Base-by-base conservation (phyloP, 2,329 filamentous ascomycete genomes). In the Trichoderma lentiforme region DNA sequence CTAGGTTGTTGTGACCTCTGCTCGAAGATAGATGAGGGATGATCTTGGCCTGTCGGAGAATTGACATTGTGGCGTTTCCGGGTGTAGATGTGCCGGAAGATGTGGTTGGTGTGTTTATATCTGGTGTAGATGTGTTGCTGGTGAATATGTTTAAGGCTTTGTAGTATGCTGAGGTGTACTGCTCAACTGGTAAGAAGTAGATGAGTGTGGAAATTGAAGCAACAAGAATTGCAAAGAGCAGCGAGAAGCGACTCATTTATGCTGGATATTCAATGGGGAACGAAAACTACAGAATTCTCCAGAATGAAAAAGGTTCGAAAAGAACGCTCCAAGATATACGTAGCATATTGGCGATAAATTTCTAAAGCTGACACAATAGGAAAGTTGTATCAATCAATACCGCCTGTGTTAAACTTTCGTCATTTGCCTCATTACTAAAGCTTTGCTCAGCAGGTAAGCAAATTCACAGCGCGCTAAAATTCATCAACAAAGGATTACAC, bases 1-100 rank as follows among this genome's bases (percentile, higher is more conserved):
- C 93, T 80, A 97, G 97, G 89, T 43, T 89, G 88, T 57, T 67
- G 81, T 95, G 92, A 36, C 94, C 94, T 66, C 94, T 88, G 58
- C 88, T 85, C 72, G 86, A 84, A 76, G 92, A 96, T 72, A 88
- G 89, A 74, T 94, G 92, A 68, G 91, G 91, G 47, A 88, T 88
- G 83, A 97, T 92, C 77, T 92, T 93, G 76, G 90, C 90, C 81
- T 92, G 87, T 47, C 85, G 82, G 73, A 92, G 88, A 67, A 75
- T 73, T 70, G 89, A 86, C 89, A 92, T 91, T 76, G 79, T 83
- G 74, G 75, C 76, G 9, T 78, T 67, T 74, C 83, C 86, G 77
- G 80, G 75, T 79, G 81, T 82, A 43, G 74, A 74, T 9, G 70
- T 73, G 4, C 76, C 72, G 43, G 70, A 57, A 24, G 71, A 57